Conservation (phyloP, 2,329 filamentous ascomycete genomes). For the Colletotrichum sp. region DNA sequence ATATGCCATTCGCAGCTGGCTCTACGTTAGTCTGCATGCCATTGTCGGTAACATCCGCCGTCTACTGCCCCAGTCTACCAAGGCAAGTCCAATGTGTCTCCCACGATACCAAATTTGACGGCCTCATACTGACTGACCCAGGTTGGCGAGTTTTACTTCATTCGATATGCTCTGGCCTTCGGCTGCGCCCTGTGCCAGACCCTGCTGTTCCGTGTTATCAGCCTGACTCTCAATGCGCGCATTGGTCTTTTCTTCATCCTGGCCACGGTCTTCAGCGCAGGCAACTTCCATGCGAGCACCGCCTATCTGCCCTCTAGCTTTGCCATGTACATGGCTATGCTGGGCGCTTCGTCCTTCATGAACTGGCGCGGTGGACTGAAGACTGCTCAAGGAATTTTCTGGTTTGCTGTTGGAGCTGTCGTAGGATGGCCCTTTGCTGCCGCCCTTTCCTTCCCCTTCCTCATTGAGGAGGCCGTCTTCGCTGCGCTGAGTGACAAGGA, state of each 20-base stretch:
- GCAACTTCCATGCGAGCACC: constrained; percentile 90
- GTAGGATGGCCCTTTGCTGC: constrained; percentile 95
- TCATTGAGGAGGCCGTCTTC: constrained; percentile 76
- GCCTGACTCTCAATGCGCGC: constrained; percentile 76
- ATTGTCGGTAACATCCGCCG: constrained; percentile 70
- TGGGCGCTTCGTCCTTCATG: constrained; percentile 89
- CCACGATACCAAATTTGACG: no score
- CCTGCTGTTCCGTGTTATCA: constrained; percentile 78
- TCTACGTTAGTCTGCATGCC: constrained; percentile 84
- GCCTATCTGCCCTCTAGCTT: constrained; percentile 94
- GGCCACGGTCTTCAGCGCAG: constrained; percentile 78
- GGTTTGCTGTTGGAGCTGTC: constrained; percentile 85
- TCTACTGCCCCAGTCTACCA: constrained; percentile 65
- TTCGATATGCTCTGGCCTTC: constrained; percentile 77
- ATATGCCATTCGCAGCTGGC: constrained; percentile 94
- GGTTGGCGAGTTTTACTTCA: constrained; percentile 83
- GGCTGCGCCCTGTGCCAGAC: constrained; percentile 84
- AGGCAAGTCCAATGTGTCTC: constrained; percentile 41
- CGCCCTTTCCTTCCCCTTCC: constrained; percentile 80
- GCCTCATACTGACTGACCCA: constrained; percentile 25
- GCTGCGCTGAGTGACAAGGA: constrained; percentile 58
- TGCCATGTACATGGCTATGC: constrained; percentile 91
- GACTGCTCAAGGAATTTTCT: constrained; percentile 84
- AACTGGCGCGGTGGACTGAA: constrained; percentile 83
- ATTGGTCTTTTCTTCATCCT: constrained; percentile 87